Conservation (phyloP, 2,329 filamentous ascomycete genomes). For the Neopestalotiopsis clavispora region DNA sequence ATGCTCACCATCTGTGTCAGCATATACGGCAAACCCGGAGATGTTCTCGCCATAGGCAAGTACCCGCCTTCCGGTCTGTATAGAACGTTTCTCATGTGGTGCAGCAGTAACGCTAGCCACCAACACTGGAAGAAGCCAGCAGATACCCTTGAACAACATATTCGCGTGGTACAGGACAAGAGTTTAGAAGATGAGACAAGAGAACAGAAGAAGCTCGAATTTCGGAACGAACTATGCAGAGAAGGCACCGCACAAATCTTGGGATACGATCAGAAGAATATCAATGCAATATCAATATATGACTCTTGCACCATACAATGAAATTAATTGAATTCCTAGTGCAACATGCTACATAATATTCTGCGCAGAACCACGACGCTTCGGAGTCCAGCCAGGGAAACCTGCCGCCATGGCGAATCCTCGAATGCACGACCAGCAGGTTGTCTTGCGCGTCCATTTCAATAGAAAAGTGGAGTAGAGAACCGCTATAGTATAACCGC, state of each 20-base stretch:
- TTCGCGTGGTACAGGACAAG: not conserved
- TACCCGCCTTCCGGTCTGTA: not conserved
- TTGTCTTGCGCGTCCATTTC: slow-evolving; percentile 5
- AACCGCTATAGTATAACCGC: not conserved
- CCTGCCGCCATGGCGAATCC: not conserved
- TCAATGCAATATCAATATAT: not conserved
- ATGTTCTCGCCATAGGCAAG: not conserved
- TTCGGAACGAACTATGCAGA: too few relatives aligned
- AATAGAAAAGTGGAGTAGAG: slow-evolving; percentile 5
- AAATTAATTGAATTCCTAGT: not conserved
- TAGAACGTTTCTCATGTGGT: not conserved
- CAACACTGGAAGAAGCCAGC: not conserved
- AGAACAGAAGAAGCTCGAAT: not conserved
- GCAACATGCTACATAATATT: not conserved
- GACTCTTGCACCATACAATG: not conserved
- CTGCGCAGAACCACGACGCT: not conserved
- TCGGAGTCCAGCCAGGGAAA: not conserved
- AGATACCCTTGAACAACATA: not conserved
- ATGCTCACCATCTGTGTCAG: not conserved
- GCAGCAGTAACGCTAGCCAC: not conserved
- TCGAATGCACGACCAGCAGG: not conserved
- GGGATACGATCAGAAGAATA: not conserved
- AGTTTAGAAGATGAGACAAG: not conserved
- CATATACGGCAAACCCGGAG: not conserved
- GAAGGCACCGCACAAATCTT: not conserved